Percentiles rank a stretch among this genome's conserved stretches.
Evolutionary conservation across 2,329 filamentous ascomycete genomes (phyloP).

Genomic region (Penicillium crustosum): DNA sequence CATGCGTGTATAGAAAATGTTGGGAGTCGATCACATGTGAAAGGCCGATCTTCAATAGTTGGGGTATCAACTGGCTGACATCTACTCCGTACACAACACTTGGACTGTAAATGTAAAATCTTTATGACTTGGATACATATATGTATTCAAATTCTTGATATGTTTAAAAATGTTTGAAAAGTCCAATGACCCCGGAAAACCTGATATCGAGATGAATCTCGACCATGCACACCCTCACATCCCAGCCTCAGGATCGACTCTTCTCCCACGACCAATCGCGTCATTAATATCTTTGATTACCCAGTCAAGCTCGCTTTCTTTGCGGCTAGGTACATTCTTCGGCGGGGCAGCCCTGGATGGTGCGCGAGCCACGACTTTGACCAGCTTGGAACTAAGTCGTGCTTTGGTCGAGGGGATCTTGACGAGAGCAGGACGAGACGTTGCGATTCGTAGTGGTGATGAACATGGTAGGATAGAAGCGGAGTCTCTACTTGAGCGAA

Average conservation of each 20-base stretch:
- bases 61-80: neutral
- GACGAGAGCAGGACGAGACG: conserved; percentile 46
- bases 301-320: conserved; percentile 47
- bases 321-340: conserved; percentile 46
- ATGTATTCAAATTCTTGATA: neutral
- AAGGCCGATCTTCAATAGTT: neutral
- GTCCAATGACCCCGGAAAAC: neutral
- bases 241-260: conserved; percentile 32
- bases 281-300: conserved; percentile 46
- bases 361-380: conserved; percentile 46
- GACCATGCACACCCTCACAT: neutral
- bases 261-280: conserved; percentile 46
- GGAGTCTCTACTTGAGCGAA: conserved; percentile 47
- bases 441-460: conserved; percentile 50
- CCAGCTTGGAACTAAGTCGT: conserved; percentile 46
- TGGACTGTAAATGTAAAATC: neutral
- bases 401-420: conserved; percentile 48
- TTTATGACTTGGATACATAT: neutral
- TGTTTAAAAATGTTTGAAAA: neutral
- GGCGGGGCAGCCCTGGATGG: conserved; percentile 47
- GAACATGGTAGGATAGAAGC: conserved; percentile 43
- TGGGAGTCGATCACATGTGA: conserved; percentile 8
- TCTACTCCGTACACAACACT: neutral
- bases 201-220: neutral
- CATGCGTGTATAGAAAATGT: neutral